Evolutionary conservation across 345 rosid species (phyloP).

Genomic region (Corymbia maculata): DNA sequence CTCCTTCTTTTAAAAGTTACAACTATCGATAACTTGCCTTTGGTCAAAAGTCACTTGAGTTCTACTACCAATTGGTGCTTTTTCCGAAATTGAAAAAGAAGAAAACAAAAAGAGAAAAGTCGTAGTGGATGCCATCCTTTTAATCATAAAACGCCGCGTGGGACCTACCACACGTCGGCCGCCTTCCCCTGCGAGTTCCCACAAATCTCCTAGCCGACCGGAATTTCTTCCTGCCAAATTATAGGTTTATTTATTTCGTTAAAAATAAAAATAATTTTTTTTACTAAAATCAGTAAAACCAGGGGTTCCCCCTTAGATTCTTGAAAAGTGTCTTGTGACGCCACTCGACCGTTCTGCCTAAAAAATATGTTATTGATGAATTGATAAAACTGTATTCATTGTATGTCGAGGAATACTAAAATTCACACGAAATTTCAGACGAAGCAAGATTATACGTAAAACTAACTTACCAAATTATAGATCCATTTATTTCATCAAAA

Average conservation of each 20-base stretch:
- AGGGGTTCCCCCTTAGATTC: too few relatives aligned
- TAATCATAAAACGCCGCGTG: neutral
- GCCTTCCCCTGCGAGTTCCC: neutral
- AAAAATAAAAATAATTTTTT: too few relatives aligned
- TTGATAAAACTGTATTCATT: too few relatives aligned
- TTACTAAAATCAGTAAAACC: too few relatives aligned
- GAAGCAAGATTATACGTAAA: too few relatives aligned
- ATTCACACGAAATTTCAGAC: too few relatives aligned
- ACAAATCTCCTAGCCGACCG: neutral
- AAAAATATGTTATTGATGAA: too few relatives aligned
- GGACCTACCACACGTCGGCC: neutral
- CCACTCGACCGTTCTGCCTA: too few relatives aligned
- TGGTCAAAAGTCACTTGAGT: neutral
- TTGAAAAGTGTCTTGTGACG: too few relatives aligned
- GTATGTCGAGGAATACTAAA: too few relatives aligned
- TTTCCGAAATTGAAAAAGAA: rapidly evolving
- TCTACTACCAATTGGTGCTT: neutral
- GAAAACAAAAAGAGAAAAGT: neutral
- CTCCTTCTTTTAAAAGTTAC: neutral
- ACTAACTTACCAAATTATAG: too few relatives aligned
- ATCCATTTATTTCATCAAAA: too few relatives aligned
- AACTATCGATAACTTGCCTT: rapidly evolving
- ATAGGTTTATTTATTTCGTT: neutral
- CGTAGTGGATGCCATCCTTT: neutral
- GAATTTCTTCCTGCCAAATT: neutral